Conservation (phyloP, 2,329 filamentous ascomycete species). For the Aspergillus ruber region DNA sequence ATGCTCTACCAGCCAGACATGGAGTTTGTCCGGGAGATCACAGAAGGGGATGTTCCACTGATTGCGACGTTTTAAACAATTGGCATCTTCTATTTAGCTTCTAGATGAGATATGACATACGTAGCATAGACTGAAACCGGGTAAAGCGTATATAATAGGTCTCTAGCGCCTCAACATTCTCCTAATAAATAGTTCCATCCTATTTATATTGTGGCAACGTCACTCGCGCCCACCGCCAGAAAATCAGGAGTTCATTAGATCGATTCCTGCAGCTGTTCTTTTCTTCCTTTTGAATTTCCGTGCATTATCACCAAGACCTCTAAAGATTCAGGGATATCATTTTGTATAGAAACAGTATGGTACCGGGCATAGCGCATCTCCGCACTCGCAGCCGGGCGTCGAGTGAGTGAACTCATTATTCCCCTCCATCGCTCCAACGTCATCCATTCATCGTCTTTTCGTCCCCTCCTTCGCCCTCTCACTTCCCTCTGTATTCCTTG, state of each 20-base stretch:
- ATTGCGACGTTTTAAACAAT: conserved; percentile 37
- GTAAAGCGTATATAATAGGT: not conserved
- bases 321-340: no score
- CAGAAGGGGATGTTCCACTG: conserved; percentile 65
- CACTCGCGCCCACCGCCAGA: conserved; percentile 6
- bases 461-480: conserved; percentile 10
- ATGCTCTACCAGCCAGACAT: conserved; percentile 75
- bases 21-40: conserved; percentile 63
- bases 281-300: not conserved
- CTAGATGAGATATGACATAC: not conserved
- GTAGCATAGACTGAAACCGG: not conserved
- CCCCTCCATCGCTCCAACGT: not conserved
- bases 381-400: not conserved
- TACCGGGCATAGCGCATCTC: no score
- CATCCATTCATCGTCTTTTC: conserved; percentile 3
- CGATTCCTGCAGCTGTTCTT: not conserved
- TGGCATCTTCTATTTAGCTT: not conserved
- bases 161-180: not conserved
- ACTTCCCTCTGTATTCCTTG: conserved; percentile 1
- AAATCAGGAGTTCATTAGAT: not conserved
- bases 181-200: no score
- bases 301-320: not conserved
- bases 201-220: conserved; percentile 6
- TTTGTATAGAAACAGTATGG: no score
- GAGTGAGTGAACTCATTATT: not conserved